A percentile compares a stretch with the other conserved stretches of the same genome.
Evolutionary conservation across 2,329 filamentous ascomycete genomes (phyloP).

Genomic region (Calonectria ilicicola): DNA sequence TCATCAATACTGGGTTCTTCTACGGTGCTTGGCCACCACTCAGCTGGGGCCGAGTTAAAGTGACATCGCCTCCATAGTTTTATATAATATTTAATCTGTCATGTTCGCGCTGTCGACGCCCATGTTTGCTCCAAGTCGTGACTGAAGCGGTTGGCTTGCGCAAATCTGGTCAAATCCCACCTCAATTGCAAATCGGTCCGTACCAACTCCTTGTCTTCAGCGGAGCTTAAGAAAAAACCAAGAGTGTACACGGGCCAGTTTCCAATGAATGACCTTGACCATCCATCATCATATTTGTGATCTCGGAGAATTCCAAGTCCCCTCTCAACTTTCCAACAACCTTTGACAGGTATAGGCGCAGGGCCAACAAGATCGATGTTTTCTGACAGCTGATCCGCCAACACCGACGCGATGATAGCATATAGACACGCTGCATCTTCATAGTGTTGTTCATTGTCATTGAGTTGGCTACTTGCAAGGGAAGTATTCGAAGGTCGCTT

Average conservation of each 20-base stretch:
- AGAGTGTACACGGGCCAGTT: conserved; percentile 40
- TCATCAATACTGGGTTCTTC: no score
- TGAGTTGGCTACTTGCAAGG: not conserved
- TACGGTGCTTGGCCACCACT: no score
- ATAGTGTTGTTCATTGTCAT: conserved; percentile 14
- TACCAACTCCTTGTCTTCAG: conserved; percentile 27
- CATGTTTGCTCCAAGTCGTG: conserved; percentile 36
- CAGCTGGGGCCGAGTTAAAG: no score
- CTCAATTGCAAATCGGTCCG: conserved; percentile 28
- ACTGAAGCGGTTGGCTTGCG: conserved; percentile 30
- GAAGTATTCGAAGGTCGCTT: not conserved
- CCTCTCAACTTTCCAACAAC: conserved; percentile 32
- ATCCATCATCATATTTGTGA: conserved; percentile 25
- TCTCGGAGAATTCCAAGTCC: conserved; percentile 26
- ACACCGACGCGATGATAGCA: conserved; percentile 30
- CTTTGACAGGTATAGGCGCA: not conserved
- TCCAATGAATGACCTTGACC: conserved; percentile 42
- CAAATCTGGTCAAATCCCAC: conserved; percentile 32
- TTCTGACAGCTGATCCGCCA: conserved; percentile 29
- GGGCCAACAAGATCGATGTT: not conserved
- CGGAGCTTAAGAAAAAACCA: conserved; percentile 28
- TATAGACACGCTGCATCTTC: conserved; percentile 34
- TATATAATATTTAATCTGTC: not conserved
- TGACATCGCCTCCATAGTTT: no score
- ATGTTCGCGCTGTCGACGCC: not conserved